Base-by-base conservation (phyloP, 2,329 filamentous ascomycete species). In the Cadophora sp. region DNA sequence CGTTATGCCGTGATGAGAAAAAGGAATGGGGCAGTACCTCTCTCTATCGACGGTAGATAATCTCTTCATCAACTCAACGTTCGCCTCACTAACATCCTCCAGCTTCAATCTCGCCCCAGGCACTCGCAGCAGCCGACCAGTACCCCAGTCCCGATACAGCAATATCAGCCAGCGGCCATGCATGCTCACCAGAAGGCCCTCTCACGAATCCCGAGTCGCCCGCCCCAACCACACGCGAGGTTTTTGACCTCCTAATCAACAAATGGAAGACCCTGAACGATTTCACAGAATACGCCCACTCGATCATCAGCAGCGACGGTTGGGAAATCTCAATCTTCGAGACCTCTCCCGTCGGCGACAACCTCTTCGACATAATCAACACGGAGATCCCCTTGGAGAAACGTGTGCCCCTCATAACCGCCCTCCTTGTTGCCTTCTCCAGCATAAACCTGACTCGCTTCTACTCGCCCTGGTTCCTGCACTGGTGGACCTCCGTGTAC, bases 261-360 rank as follows among this genome's bases (percentile, higher is more conserved):
- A 71, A 68, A 48, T 71, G 68, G 66, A 66, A 65, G n/a, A 67
- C 66, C 7, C 65, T 71, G 6, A 61, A 63, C 59, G 66, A 51
- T 4, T 71, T 71, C 62, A 70, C 63, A 14, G 50, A 58, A 20
- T 68, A 68, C 41, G 65, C 65, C 13, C 64, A 62, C 18, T 55
- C 66, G 27, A 55, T 71, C 30, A 45, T 71, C 1, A 20, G 45
- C n/a, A 45, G 41, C 16, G 67, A 67, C 27, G 45, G 61, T 13
- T 51, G 27, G 22, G 45, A 55, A 20, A 50, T 71, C 27, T 71
- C 61, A 27, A 65, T 71, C 16, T 70, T 71, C 62, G 66, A 70
- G 24, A 43, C 66, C 5, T 43, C 50, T 4, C 47, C 56, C 1
- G n/a, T 59, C 7, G 36, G 48, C 18, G 55, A 62, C 14, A 71